Base-by-base conservation (phyloP, 225 moss, liverwort and hornwort genomes). In the Lunularia cruciata region DNA sequence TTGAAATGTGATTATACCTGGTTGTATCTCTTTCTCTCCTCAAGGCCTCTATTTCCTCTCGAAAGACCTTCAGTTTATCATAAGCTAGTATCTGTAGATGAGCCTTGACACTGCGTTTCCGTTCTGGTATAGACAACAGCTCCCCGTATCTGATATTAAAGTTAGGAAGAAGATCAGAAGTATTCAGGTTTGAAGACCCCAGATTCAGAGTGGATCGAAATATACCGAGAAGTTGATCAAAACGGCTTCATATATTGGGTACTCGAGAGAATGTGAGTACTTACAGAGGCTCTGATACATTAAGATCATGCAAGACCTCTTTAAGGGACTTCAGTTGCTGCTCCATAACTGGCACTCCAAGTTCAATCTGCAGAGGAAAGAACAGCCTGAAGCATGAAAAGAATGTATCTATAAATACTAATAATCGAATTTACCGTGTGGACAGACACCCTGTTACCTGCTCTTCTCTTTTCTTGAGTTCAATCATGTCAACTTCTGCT, bases 71-170 rank as follows among this genome's bases (percentile, higher is more conserved):
- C 20, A 79, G 69, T 55, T 86, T 96, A 12, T 92, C 84, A 64
- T 85, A 89, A 12, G 85, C 85, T 65, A 92, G 8, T 15, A 92
- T 64, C 12, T 92, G 32, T 69, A 96, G 86, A 15, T 92, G 87
- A 28, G 87, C 96, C 67, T 85, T 82, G 4, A 86, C 51, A 51
- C 84, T 87, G 0, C 84, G 52, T 49, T 63, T 79, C 0, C 81
- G 75, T 48, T 86, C 76, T 47, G 92, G 87, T 22, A 88, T 67
- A 9, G 80, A 72, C 64, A 84, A 67, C 1, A 92, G 78, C 69
- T 96, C 87, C 43, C 76, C 68, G 66, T 96, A 96, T 57, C 96
- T 96, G 71, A 4, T n/a, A 25, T 22, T 63, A 32, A 61, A 61
- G 4, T 16, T 49, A 20, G 27, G 45, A 64, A 27, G 25, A 46